phyloP scores from a whole-genome alignment of 768 basidiomycete genomes.

The Psilocybe azurescens region DNA sequence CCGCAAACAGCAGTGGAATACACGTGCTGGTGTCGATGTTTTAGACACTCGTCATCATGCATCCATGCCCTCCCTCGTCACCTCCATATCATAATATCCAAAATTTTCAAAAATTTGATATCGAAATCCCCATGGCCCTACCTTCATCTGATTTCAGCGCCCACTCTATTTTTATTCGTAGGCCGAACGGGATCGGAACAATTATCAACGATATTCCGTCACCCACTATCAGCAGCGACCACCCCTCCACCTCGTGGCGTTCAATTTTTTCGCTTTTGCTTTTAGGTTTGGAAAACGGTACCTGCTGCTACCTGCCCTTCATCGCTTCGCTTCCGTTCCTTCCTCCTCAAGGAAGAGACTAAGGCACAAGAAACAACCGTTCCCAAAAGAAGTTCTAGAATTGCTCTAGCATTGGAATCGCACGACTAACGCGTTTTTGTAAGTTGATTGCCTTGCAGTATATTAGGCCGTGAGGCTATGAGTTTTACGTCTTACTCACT shows the following conservation, averaged over 20 bases:
- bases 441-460: not conserved
- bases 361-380: not conserved
- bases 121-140: not conserved
- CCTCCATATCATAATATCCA: no score
- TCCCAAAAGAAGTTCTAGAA: not conserved
- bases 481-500: not conserved
- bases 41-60: no score
- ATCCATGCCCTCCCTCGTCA: no score
- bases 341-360: no score
- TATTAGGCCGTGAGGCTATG: slow-evolving; percentile 1
- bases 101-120: no score
- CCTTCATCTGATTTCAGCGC: not conserved
- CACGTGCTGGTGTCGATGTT: no score
- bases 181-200: not conserved
- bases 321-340: not conserved
- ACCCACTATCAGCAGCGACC: not conserved
- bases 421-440: slow-evolving; percentile 13
- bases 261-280: not conserved
- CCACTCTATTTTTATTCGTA: not conserved
- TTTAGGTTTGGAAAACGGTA: not conserved
- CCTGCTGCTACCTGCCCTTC: not conserved
- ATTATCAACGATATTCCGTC: not conserved
- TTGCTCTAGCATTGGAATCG: slow-evolving; percentile 1
- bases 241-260: slow-evolving; percentile 6
- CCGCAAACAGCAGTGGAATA: no score